phyloP scores from a whole-genome alignment of 495 filamentous ascomycete species.

The Penicillium crystallinum region DNA sequence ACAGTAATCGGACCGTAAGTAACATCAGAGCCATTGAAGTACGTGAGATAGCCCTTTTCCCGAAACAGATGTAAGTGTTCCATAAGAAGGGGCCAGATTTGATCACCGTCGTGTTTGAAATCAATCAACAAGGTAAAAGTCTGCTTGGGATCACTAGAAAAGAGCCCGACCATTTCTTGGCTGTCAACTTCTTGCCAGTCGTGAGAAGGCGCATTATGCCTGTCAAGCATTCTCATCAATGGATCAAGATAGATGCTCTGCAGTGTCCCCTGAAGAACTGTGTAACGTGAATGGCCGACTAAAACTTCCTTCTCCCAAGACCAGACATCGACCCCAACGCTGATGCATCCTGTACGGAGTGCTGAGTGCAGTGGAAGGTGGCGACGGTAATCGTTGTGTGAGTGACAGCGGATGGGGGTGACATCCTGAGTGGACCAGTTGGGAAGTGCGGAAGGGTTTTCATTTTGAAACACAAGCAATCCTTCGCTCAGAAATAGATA shows the following conservation, averaged over 20 bases:
- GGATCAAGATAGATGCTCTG: slow-evolving; percentile 60
- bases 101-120: slow-evolving; percentile 28
- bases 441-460: slow-evolving; percentile 9
- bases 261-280: slow-evolving; percentile 28
- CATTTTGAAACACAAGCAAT: slow-evolving; percentile 24
- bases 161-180: slow-evolving; percentile 47
- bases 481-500: background rate
- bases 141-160: slow-evolving; percentile 36
- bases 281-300: slow-evolving; percentile 39
- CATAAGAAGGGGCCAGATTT: slow-evolving; percentile 44
- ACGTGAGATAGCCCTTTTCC: slow-evolving; percentile 52
- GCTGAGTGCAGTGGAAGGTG: slow-evolving; percentile 46
- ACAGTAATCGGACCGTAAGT: slow-evolving; percentile 58
- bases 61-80: slow-evolving; percentile 52
- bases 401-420: slow-evolving; percentile 25
- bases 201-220: slow-evolving; percentile 11
- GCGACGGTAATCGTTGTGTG: slow-evolving; percentile 76
- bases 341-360: slow-evolving; percentile 49
- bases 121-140: slow-evolving; percentile 32
- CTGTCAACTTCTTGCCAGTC: background rate
- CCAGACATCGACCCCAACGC: slow-evolving; percentile 74
- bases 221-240: slow-evolving; percentile 37
- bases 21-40: slow-evolving; percentile 43
- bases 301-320: slow-evolving; percentile 45
- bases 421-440: slow-evolving; percentile 13